phyloP scores from a whole-genome alignment of 164 flowering plant species.

The Stephania cephalantha region DNA sequence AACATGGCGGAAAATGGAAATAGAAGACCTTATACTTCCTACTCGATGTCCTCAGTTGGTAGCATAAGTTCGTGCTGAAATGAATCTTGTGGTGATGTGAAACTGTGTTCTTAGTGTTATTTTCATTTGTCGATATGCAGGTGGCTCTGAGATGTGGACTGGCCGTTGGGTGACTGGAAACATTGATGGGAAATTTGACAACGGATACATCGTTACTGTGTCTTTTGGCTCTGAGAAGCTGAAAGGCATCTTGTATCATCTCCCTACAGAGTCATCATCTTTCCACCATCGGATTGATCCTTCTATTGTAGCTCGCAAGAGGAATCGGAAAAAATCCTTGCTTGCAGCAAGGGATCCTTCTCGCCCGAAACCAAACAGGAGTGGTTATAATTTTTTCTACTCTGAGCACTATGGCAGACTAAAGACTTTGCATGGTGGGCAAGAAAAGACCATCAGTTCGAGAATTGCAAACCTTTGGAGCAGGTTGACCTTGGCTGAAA shows the following conservation, averaged over 20 bases:
- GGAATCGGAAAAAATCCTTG: slow-evolving; percentile 38
- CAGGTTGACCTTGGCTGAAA: slow-evolving; percentile 55
- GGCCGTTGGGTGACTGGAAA: slow-evolving; percentile 50
- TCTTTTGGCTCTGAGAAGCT: slow-evolving; percentile 49
- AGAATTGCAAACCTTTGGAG: slow-evolving; percentile 54
- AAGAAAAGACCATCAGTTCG: slow-evolving; percentile 49
- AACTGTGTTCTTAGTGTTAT: background rate
- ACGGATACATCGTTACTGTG: slow-evolving; percentile 68
- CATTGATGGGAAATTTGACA: slow-evolving; percentile 75
- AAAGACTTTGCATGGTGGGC: slow-evolving; percentile 38
- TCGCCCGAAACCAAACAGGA: slow-evolving; percentile 48
- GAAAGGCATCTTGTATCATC: slow-evolving; percentile 74
- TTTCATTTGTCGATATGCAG: slow-evolving; percentile 26
- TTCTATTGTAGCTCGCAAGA: slow-evolving; percentile 22
- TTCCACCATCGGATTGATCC: slow-evolving; percentile 22
- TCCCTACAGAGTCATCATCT: slow-evolving; percentile 25
- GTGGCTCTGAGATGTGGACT: slow-evolving; percentile 22
- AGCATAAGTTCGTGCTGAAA: background rate
- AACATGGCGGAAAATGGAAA: background rate
- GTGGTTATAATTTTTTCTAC: slow-evolving; percentile 66
- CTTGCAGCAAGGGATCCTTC: slow-evolving; percentile 41
- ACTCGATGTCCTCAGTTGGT: background rate
- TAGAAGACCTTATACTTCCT: background rate
- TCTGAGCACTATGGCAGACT: slow-evolving; percentile 54
- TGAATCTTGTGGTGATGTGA: background rate